These are phyloP conservation scores for Waltiozyma sp. DNA, from an alignment of 1,139 yeast genomes.

Conservation along the genomic window DNA sequence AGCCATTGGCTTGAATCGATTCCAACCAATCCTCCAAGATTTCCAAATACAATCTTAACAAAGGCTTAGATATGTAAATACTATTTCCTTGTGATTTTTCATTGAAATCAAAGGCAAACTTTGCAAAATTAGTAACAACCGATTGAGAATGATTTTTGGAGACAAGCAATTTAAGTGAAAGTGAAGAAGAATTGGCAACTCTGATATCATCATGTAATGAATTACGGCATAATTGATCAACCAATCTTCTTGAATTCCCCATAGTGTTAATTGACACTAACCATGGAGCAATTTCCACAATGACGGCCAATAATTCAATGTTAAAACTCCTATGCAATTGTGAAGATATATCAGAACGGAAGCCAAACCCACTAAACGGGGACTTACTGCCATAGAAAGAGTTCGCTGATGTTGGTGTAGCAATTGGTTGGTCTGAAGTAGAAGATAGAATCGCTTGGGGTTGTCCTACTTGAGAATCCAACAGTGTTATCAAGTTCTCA, in stretches of 20 bases:
- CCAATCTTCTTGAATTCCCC: slow-evolving; percentile 40
- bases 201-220: slow-evolving; percentile 55
- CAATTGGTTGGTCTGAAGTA: slow-evolving; percentile 15
- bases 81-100: slow-evolving; percentile 48
- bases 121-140: slow-evolving; percentile 64
- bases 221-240: slow-evolving; percentile 69
- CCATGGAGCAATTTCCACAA: slow-evolving; percentile 64
- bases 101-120: slow-evolving; percentile 68
- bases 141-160: slow-evolving; percentile 60
- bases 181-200: slow-evolving; percentile 53
- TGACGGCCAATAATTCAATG: slow-evolving; percentile 55
- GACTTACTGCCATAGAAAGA: slow-evolving; percentile 26
- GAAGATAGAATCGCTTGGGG: slow-evolving; percentile 13
- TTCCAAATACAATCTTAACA: slow-evolving; percentile 66
- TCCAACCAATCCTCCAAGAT: slow-evolving; percentile 73
- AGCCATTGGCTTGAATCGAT: slow-evolving; percentile 27
- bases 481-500: slow-evolving; percentile 41
- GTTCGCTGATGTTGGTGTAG: slow-evolving; percentile 19
- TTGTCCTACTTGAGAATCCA: slow-evolving; percentile 55
- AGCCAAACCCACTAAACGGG: slow-evolving; percentile 35
- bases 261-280: slow-evolving; percentile 29
- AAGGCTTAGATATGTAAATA: slow-evolving; percentile 41
- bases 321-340: slow-evolving; percentile 24
- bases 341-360: slow-evolving; percentile 33
- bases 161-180: slow-evolving; percentile 56